A percentile compares a stretch with the other conserved stretches of the same genome.
phyloP scores from a whole-genome alignment of 805 yeast species.

The Sugiyamaella smithiae region DNA sequence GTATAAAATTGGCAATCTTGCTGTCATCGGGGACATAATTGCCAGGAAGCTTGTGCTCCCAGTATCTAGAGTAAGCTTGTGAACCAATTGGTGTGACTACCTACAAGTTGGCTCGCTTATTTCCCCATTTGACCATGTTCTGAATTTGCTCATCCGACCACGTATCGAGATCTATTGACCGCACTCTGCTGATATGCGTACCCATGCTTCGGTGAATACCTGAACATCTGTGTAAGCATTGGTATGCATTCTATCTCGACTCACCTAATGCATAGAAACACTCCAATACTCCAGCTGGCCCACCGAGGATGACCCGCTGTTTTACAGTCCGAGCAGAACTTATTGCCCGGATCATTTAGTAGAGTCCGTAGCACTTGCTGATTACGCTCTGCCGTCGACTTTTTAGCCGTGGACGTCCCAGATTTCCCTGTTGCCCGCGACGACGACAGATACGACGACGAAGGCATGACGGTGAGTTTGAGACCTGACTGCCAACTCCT shows the following conservation, averaged over 20 bases:
- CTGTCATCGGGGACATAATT: constrained; percentile 75
- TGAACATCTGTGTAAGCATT: constrained; percentile 51
- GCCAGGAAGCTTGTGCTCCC: constrained; percentile 79
- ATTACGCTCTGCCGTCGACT: constrained; percentile 46
- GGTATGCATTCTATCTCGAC: constrained; percentile 4
- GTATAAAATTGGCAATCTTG: constrained; percentile 83
- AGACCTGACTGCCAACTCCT: background rate
- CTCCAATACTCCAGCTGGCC: constrained; percentile 96
- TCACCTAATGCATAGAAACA: constrained; percentile 74
- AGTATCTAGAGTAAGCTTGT: constrained; percentile 39
- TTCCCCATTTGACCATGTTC: constrained; percentile 84
- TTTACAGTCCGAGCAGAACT: constrained; percentile 88
- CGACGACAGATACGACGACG: constrained; percentile 14
- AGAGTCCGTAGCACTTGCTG: constrained; percentile 72
- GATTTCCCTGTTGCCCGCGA: constrained; percentile 10
- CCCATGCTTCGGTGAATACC: constrained; percentile 96
- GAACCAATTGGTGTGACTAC: constrained; percentile 4
- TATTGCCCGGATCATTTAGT: constrained; percentile 73
- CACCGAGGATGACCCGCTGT: constrained; percentile 87
- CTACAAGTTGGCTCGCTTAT: constrained; percentile 62
- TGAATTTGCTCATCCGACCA: constrained; percentile 94
- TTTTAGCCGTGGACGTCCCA: constrained; percentile 22
- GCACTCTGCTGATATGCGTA: constrained; percentile 89
- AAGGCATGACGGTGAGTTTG: constrained; percentile 8
- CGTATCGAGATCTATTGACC: constrained; percentile 90